Evolutionary conservation across 2,329 filamentous ascomycete species (phyloP).

Genomic region (Dendrostoma leiphaemia): DNA sequence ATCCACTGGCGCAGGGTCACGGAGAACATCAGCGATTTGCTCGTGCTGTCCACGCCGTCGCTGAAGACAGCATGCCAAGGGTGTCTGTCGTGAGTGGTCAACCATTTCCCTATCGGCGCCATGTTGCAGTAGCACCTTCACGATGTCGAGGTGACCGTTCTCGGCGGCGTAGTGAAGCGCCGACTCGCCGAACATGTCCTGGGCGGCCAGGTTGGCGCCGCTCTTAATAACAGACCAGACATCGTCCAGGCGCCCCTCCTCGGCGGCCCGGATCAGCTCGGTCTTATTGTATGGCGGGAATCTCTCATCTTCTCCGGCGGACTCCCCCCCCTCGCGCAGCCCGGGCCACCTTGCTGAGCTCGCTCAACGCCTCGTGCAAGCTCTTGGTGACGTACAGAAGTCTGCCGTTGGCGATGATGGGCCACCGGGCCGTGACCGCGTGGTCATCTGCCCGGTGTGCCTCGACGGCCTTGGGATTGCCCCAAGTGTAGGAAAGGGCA

Average conservation of each 20-base stretch:
- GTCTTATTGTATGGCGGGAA: neutral
- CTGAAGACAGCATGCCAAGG: neutral
- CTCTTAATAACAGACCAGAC: neutral
- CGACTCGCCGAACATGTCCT: conserved; percentile 4
- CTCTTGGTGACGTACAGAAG: too few relatives aligned
- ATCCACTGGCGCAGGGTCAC: neutral
- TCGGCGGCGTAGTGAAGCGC: conserved; percentile 1
- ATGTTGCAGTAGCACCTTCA: neutral
- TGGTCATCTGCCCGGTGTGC: neutral
- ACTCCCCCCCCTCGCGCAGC: neutral
- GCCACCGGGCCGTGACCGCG: neutral
- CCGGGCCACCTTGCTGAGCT: neutral
- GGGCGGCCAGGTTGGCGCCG: neutral
- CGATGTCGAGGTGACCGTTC: conserved; percentile 3
- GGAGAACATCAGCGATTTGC: neutral
- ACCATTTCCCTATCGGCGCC: neutral
- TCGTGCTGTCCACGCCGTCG: neutral
- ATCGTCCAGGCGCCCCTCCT: neutral
- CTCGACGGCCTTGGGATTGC: neutral
- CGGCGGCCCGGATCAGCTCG: neutral
- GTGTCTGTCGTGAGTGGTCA: neutral
- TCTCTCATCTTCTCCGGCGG: neutral
- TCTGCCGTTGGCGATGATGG: neutral
- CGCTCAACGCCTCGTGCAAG: too few relatives aligned
- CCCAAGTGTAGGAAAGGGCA: neutral